These are phyloP conservation scores for Tricholoma terreum DNA, from an alignment of 768 basidiomycete species.

Conservation along the genomic window DNA sequence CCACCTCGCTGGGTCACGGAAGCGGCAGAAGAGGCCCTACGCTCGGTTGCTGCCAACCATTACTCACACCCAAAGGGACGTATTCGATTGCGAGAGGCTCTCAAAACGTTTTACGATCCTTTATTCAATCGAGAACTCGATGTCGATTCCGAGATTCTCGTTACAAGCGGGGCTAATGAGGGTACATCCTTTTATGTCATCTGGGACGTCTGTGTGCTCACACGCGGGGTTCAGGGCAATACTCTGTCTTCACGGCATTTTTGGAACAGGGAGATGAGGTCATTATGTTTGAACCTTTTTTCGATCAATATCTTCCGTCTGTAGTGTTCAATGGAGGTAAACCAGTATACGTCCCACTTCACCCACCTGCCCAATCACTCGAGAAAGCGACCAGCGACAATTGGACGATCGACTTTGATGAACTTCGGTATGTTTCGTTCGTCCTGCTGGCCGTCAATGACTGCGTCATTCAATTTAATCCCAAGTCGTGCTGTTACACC, in stretches of 20 bases:
- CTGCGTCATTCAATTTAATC: neutral
- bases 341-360: slow-evolving; percentile 92
- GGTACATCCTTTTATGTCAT: slow-evolving; percentile 44
- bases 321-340: slow-evolving; percentile 92
- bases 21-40: slow-evolving; percentile 69
- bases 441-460: neutral
- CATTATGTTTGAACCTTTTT: slow-evolving; percentile 98
- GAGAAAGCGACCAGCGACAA: slow-evolving; percentile 61
- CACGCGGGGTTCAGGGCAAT: slow-evolving; percentile 62
- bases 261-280: slow-evolving; percentile 93
- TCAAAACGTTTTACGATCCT: slow-evolving; percentile 75
- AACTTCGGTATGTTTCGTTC: slow-evolving; percentile 59
- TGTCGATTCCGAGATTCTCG: slow-evolving; percentile 83
- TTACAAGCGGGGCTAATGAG: slow-evolving; percentile 97
- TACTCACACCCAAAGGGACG: slow-evolving; percentile 92
- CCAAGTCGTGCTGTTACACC: slow-evolving; percentile 76
- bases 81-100: slow-evolving; percentile 81
- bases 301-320: slow-evolving; percentile 92
- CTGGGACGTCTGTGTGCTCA: neutral
- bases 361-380: slow-evolving; percentile 62
- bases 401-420: slow-evolving; percentile 89
- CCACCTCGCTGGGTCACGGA: slow-evolving; percentile 79
- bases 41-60: slow-evolving; percentile 65
- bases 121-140: slow-evolving; percentile 69
- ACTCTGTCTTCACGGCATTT: slow-evolving; percentile 90